These are phyloP conservation scores for Fusarium sp. DNA, from an alignment of 2,329 filamentous ascomycete species.

Conservation along the genomic window DNA sequence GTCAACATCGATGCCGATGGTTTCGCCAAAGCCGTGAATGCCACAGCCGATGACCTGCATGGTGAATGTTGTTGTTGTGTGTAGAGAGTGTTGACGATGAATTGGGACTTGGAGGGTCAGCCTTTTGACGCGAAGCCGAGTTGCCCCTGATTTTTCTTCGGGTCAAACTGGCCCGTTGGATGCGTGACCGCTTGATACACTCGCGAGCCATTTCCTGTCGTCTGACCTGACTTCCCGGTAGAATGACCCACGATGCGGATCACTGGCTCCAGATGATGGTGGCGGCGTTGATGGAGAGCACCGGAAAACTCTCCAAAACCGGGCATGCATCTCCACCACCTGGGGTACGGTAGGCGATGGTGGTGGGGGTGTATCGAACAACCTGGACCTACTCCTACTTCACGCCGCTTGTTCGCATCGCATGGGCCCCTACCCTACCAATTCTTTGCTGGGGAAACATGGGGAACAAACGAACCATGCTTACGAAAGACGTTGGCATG, in stretches of 20 bases:
- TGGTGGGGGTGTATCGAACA: background rate
- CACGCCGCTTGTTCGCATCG: background rate
- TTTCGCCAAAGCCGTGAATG: constrained; percentile 54
- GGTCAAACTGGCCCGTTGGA: constrained; percentile 13
- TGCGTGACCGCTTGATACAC: background rate
- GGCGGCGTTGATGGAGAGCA: background rate
- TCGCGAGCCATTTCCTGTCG: background rate
- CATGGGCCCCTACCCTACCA: background rate
- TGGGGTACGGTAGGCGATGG: no score
- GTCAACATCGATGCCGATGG: constrained; percentile 53
- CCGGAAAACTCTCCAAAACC: background rate
- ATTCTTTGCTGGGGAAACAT: background rate
- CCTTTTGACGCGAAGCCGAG: background rate
- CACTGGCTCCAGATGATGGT: background rate
- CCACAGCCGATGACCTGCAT: constrained; percentile 50
- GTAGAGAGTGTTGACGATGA: background rate
- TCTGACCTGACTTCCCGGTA: background rate
- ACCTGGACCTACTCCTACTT: background rate
- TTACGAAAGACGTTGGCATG: background rate
- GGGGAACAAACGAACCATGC: background rate
- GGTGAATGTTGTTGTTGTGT: background rate
- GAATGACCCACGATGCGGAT: background rate
- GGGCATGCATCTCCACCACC: background rate
- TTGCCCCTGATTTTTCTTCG: background rate
- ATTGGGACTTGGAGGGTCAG: background rate